Conservation (phyloP, 2,329 filamentous ascomycete genomes). For the Cryphonectria naterciae region DNA sequence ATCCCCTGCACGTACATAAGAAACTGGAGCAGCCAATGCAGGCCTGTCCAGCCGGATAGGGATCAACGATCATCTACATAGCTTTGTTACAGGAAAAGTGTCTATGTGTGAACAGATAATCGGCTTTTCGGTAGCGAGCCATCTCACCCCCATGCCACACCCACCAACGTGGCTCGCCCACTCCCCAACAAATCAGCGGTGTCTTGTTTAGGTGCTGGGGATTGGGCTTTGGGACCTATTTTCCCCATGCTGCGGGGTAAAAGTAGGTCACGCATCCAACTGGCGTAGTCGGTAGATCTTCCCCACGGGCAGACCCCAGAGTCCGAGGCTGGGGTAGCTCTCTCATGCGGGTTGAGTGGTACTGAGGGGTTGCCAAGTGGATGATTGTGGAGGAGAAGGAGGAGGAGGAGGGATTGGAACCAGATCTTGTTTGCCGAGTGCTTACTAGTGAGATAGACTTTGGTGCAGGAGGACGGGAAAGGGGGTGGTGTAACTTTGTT, state of each 20-base stretch:
- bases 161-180: neutral
- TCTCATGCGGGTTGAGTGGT: neutral
- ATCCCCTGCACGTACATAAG: neutral
- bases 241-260: neutral
- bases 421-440: neutral
- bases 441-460: neutral
- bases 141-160: neutral
- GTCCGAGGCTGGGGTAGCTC: neutral
- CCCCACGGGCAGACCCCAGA: constrained; percentile 5
- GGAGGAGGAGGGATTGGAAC: neutral
- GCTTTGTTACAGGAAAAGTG: neutral
- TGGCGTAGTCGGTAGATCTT: neutral
- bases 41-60: neutral
- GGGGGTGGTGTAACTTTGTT: constrained; percentile 6
- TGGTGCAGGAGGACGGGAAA: neutral
- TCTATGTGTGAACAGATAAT: neutral
- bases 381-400: no score
- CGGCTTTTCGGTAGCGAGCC: neutral
- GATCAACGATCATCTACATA: neutral
- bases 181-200: neutral
- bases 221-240: neutral
- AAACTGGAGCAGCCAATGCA: neutral
- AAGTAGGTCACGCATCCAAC: constrained; percentile 4
- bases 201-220: neutral
- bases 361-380: neutral